Percentiles rank a stretch among this genome's conserved stretches.
These are phyloP conservation scores for Rhinocladiella similis DNA, from an alignment of 2,329 filamentous ascomycete species.

Conservation along the genomic window DNA sequence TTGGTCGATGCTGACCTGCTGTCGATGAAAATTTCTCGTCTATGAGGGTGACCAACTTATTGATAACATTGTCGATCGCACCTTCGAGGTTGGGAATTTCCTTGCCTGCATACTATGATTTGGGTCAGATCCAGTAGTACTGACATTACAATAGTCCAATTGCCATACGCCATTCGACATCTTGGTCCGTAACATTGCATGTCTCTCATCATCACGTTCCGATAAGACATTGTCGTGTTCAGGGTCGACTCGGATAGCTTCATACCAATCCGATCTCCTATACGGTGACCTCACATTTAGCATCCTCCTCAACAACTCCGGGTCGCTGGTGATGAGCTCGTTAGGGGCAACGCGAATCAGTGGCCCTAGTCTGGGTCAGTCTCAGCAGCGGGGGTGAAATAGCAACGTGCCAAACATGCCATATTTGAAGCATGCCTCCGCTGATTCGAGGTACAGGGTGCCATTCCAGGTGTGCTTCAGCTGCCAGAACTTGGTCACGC, in stretches of 20 bases:
- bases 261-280: constrained; percentile 18
- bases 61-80: constrained; percentile 68
- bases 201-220: constrained; percentile 15
- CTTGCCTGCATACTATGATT: constrained; percentile 13
- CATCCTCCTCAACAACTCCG: constrained; percentile 14
- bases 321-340: constrained; percentile 17
- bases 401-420: constrained; percentile 2
- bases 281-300: constrained; percentile 12
- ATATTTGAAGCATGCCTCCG: constrained; percentile 16
- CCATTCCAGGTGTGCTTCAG: constrained; percentile 18
- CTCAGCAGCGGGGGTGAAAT: neutral
- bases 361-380: constrained; percentile 20
- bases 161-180: constrained; percentile 16
- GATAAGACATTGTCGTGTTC: constrained; percentile 16
- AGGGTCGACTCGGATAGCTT: constrained; percentile 19
- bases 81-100: constrained; percentile 4
- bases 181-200: constrained; percentile 14
- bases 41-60: constrained; percentile 47
- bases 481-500: constrained; percentile 18
- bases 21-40: constrained; percentile 10
- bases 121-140: neutral
- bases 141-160: neutral
- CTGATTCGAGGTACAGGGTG: constrained; percentile 15
- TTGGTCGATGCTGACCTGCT: constrained; percentile 1
- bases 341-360: constrained; percentile 20